Evolutionary conservation across 2,329 filamentous ascomycete species (phyloP).

Genomic region (Ilyonectria mors-panacis): DNA sequence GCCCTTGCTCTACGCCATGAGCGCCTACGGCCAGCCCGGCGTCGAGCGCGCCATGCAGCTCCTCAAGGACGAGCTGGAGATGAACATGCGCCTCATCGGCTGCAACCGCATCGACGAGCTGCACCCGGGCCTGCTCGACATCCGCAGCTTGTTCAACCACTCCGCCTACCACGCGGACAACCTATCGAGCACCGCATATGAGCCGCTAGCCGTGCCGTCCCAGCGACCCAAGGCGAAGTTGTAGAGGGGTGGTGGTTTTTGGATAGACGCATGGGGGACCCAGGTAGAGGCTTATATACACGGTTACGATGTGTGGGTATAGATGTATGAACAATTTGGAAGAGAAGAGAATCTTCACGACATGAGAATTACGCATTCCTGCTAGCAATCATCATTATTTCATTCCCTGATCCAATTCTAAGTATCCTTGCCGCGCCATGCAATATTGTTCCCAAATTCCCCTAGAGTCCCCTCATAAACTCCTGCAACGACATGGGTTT

Average conservation of each 20-base stretch:
- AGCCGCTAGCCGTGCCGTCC: slow-evolving; percentile 66
- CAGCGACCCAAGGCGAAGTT: slow-evolving; percentile 69
- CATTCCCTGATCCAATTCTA: slow-evolving; percentile 1
- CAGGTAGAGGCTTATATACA: neutral
- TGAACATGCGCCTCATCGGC: slow-evolving; percentile 98
- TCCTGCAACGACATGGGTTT: slow-evolving; percentile 89
- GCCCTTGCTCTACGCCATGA: slow-evolving; percentile 97
- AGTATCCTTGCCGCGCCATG: slow-evolving; percentile 3
- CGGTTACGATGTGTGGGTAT: slow-evolving; percentile 9
- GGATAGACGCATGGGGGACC: neutral
- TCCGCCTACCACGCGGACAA: slow-evolving; percentile 65
- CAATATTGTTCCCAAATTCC: neutral
- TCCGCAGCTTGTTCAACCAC: slow-evolving; percentile 74
- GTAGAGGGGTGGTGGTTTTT: slow-evolving; percentile 46
- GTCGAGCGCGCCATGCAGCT: slow-evolving; percentile 94
- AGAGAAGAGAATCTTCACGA: slow-evolving; percentile 33
- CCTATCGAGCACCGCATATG: slow-evolving; percentile 66
- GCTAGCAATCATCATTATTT: slow-evolving; percentile 1
- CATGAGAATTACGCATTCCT: slow-evolving; percentile 4
- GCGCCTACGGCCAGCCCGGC: slow-evolving; percentile 87
- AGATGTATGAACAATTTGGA: slow-evolving; percentile 39
- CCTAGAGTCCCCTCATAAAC: slow-evolving; percentile 77
- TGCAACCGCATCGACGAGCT: slow-evolving; percentile 82
- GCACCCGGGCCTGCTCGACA: slow-evolving; percentile 85
- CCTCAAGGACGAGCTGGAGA: slow-evolving; percentile 96